Base-by-base conservation (phyloP, 768 basidiomycete species). In the Mycena sanguinolenta region DNA sequence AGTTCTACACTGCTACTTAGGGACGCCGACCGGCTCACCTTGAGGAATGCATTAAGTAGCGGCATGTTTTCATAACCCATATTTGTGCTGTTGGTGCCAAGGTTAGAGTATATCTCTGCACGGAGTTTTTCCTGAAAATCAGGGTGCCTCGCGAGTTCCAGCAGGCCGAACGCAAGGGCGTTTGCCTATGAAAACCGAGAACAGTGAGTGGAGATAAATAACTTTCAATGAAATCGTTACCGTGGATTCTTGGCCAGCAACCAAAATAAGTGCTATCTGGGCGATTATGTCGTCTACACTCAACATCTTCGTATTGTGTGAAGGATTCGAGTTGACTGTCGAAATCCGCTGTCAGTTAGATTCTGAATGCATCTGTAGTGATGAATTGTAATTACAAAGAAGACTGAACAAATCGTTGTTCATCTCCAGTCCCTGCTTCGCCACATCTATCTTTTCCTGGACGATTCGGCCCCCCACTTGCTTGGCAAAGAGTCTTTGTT, bases 101-200 rank as follows among this genome's bases (percentile, higher is more conserved):
- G 16, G 58, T 10, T 44, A 17, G 39, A 25, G 46, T 44, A 10
- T 1, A 71, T 71, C 23, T 71, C 65, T 1, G 34, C 61, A 4
- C 70, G 50, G 6, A 67, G 42, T 17, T n/a, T 32, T 9, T 53
- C 61, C 39, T 72, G 70, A 25, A 44, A 68, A 7, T 57, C 58
- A 19, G 46, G 60, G 39, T 67, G 10, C 38, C 38, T 21, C 8
- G 70, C 70, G 14, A 72, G 57, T 50, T 67, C 59, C 12, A 55
- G 8, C 17, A 55, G 54, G 6, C 30, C 32, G 42, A 44, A 44
- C 17, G 42, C 32, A 55, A 55, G 54, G 19, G 32, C 19, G 36
- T 53, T 53, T 30, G 52, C 52, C 52, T 53, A 16, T 30, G 27
- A 30, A 27, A 2, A 19, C 16, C 16, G 16, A 25, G 17, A 53